Evolutionary conservation across 352 stramenopile genomes (phyloP), one percentile per base, ranked within the genome.

Genomic region (Hyaloperonospora arabidopsidis): DNA sequence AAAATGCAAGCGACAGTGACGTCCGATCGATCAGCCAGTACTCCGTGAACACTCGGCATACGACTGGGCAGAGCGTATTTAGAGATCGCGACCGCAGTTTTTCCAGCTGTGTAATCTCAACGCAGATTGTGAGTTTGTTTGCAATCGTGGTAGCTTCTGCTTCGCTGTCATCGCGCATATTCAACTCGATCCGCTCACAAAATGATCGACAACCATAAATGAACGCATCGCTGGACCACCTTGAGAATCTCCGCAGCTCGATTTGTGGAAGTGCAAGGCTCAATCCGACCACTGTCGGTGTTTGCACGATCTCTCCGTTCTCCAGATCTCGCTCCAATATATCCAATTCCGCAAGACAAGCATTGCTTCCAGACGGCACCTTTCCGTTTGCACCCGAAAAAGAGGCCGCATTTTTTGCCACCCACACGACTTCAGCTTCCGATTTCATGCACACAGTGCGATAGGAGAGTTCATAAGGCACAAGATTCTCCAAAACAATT

Each of bases 11-110:
- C 6, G 67, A 83, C 2, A 93, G 59, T 22, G 69, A 81, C 14
- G 83, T 89, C 22, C 83, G 77, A 50, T 93, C 80, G 45, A 93
- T 86, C 39, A 93, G 52, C 83, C 83, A 93, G 57, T 91, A 93
- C 48, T 93, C 80, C 5, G 68, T 83, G 50, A 83, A 93, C 13
- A 93, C 72, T 32, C 78, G 68, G 15, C 79, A 90, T 8, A 85
- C 62, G 8, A 85, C 68, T 0, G 83, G 80, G 5, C 71, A 74
- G 5, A 89, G 41, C n/a, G 40, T 61, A 56, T 84, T 84, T 13
- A 80, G 35, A 8, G 60, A 54, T 17, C 65, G 65, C 0, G 66
- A 68, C 2, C 64, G 71, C 2, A 82, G 41, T 35, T 79, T 82
- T 52, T 84, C 74, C 14, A 82, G 44, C 18, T 72, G 70, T 5